Percentiles rank a stretch among this genome's conserved stretches.
Conservation (phyloP, 2,329 filamentous ascomycete species). For the Samsoniella hepiali region DNA sequence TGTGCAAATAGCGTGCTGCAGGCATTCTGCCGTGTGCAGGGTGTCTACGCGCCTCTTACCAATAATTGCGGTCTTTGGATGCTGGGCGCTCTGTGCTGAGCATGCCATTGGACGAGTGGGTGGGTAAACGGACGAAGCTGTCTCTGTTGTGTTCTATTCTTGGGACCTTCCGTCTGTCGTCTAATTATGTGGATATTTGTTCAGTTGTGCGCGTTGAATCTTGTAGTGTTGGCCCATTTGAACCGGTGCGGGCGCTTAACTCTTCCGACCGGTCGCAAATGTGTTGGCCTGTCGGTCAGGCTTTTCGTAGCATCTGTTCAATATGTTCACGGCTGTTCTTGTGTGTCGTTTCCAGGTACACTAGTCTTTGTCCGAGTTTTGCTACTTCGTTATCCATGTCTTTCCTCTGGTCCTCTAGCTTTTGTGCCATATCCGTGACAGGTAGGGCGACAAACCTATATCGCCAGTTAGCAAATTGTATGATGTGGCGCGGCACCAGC, state of each 20-base stretch:
- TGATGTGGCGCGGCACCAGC: neutral
- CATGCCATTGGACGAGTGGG: neutral
- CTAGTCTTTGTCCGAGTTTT: slow-evolving; percentile 79
- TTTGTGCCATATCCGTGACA: slow-evolving; percentile 67
- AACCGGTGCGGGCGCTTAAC: too few relatives aligned
- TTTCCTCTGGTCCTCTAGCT: slow-evolving; percentile 71
- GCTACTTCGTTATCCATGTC: slow-evolving; percentile 75
- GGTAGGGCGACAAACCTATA: slow-evolving; percentile 82
- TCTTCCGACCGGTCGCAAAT: neutral
- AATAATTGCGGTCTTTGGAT: neutral
- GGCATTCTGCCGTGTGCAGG: neutral
- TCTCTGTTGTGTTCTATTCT: neutral
- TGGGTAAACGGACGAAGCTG: neutral
- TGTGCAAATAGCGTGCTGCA: neutral
- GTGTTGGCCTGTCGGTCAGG: slow-evolving; percentile 22
- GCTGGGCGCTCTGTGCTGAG: neutral
- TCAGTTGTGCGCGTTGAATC: neutral
- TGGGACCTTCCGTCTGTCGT: neutral
- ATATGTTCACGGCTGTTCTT: slow-evolving; percentile 92
- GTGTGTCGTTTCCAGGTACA: slow-evolving; percentile 91
- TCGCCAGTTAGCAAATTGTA: neutral
- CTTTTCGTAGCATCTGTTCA: slow-evolving; percentile 73
- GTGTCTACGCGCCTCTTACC: neutral
- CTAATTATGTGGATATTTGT: neutral
- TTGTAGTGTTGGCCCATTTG: neutral